Base-by-base conservation (phyloP, 306 rosid genomes). In the Quercus robur region DNA sequence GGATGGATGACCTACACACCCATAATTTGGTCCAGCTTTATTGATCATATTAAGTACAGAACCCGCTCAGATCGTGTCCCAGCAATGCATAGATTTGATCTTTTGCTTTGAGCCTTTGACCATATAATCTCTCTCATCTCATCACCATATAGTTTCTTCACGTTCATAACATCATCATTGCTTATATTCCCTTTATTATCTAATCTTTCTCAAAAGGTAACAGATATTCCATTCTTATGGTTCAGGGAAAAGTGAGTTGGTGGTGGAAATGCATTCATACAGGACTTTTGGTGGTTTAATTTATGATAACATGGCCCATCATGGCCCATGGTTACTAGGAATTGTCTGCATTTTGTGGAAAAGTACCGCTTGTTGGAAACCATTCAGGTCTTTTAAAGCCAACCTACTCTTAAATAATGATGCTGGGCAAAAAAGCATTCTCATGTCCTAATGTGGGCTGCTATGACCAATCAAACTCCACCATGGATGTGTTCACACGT, bases 161-260 rank as follows among this genome's bases (percentile, higher is more conserved):
- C 78, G 79, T 85, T 75, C 57, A 73, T 28, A 41, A 51, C 33
- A 67, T 75, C 83, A 88, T 91, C 83, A 89, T 88, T 85, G 81
- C 86, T 28, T 67, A 28, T 81, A 28, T 81, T 63, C 59, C 67
- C 75, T 85, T 80, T 88, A 83, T 79, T 70, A 7, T 81, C 62
- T 31, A 71, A 85, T 81, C 83, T 86, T 89, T 89, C 83, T 80
- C 84, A 56, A 87, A 85, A 84, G 90, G 84, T 55, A 64, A 58
- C 75, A 84, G 84, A 87, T 88, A 89, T 87, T 89, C 91, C 87
- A 79, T 78, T 74, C 73, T 20, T 78, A 64, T 63, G 73, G 81
- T 84, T 79, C 74, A 77, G 83, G 85, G 80, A 67, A 79, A 71
- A 84, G 70, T 75, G 73, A 77, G 74, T 64, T 26, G 80, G 75